Evolutionary conservation across 768 basidiomycete species (phyloP), one percentile per base, ranked within the genome.

Genomic region (Brasilioporus rufonigricans): DNA sequence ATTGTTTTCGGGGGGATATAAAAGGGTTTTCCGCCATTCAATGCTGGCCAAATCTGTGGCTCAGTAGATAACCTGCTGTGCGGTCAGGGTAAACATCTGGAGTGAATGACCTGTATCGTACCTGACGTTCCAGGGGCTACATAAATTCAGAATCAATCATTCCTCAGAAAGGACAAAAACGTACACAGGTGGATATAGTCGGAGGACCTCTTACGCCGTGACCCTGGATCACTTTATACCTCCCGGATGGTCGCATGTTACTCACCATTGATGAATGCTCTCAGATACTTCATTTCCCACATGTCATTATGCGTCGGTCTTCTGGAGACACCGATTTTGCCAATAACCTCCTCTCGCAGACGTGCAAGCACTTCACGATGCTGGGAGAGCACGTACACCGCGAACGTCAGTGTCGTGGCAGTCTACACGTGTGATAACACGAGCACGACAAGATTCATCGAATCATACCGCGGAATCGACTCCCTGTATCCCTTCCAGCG

Each of bases 241-340:
- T 10, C 14, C 3, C n/a, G 14, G 26, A 40, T 13, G 14, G 27
- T 39, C 29, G 21, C 10, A 41, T 36, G 10, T 41, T 4, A 47
- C 71, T 13, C 21, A 84, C 84, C 84, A 57, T 87, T 86, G 48
- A 87, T 78, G 23, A 87, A 81, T 1, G 85, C 86, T 24, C 82
- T 73, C 16, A 86, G 66, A 57, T 80, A 86, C 64, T 81, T 85
- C 81, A 86, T 82, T 5, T 81, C 80, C 27, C 73, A 73, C 59
- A 87, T 77, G 57, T 84, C 80, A 41, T 82, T 79, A 58, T 77
- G 78, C 3, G 77, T 77, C 4, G 84, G 86, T 12, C 76, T 71
- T 1, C 74, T 72, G 1, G 71, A 72, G 1, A 71, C 64, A 0
- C 85, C 84, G 9, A 87, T 75, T 36, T 77, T 77, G 31, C 66